phyloP scores from a whole-genome alignment of 129 eudicot genomes.

The Glebionis coronaria region DNA sequence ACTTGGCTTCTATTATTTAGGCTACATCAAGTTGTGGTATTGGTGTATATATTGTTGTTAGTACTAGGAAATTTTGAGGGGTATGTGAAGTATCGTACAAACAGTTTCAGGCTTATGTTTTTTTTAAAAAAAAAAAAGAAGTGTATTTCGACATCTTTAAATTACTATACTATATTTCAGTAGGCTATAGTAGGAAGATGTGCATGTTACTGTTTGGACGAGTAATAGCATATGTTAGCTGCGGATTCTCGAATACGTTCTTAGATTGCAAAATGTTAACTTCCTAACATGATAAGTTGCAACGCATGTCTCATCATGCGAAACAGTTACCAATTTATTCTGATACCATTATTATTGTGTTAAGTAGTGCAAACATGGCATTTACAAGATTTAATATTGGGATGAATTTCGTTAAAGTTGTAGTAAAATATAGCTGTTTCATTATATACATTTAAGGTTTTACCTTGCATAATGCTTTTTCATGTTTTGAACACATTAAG shows the following conservation, averaged over 20 bases:
- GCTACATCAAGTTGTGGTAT: background rate
- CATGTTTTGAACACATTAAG: no score
- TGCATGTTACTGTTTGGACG: conserved; percentile 2
- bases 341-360: background rate
- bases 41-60: no score
- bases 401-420: background rate
- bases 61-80: no score
- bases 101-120: no score
- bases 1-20: background rate
- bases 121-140: no score
- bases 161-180: background rate
- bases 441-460: no score
- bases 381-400: background rate
- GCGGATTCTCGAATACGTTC: background rate
- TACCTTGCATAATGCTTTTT: no score
- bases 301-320: background rate
- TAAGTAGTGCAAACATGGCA: background rate
- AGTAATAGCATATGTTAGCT: background rate
- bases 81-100: no score
- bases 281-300: background rate
- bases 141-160: no score
- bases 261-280: conserved; percentile 1
- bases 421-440: no score
- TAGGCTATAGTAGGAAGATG: background rate
- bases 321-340: background rate